phyloP scores from a whole-genome alignment of 83 land plant species.

The Picea abies region DNA sequence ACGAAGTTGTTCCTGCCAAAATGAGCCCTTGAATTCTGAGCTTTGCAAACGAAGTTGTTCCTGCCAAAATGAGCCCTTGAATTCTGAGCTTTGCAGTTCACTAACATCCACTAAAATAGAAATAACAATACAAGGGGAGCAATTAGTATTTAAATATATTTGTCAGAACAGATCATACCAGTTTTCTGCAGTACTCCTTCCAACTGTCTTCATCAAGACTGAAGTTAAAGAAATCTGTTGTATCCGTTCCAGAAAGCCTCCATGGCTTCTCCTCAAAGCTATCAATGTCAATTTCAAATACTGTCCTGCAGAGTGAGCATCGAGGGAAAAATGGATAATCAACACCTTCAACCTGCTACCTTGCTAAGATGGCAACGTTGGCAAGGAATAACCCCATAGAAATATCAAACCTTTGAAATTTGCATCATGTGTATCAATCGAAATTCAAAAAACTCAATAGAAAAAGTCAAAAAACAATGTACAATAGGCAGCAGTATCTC shows the following conservation, averaged over 20 bases:
- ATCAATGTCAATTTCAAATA: constrained; percentile 93
- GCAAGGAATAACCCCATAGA: neutral
- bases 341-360: neutral
- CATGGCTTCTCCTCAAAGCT: constrained; percentile 92
- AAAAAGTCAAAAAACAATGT: neutral
- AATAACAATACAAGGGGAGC: neutral
- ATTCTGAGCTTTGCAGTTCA: neutral
- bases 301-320: constrained; percentile 56
- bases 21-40: neutral
- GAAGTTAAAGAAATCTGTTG: constrained; percentile 88
- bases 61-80: constrained; percentile 25
- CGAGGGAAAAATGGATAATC: neutral
- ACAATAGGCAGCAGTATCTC: neutral
- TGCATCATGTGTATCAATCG: neutral
- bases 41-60: constrained; percentile 76
- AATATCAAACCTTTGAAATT: neutral
- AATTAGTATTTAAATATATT: neutral
- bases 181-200: constrained; percentile 84
- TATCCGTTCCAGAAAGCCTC: constrained; percentile 74
- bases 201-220: constrained; percentile 82
- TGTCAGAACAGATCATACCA: constrained; percentile 39
- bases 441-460: neutral
- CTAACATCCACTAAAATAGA: neutral
- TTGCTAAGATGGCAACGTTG: neutral
- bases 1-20: constrained; percentile 67